phyloP scores from a whole-genome alignment of 345 rosid genomes.

The Syzygium aromaticum region DNA sequence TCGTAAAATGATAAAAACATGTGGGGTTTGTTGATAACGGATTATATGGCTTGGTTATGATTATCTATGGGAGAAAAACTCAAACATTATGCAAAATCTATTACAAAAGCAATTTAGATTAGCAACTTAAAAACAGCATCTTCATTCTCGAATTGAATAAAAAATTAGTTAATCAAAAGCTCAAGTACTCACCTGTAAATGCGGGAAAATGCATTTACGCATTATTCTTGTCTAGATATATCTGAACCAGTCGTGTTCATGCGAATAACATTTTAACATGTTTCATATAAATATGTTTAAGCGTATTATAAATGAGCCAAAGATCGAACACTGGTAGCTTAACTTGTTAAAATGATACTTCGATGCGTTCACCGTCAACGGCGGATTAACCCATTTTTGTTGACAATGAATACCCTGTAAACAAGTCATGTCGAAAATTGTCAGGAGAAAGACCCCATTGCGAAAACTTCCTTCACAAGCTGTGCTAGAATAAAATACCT shows the following conservation, averaged over 20 bases:
- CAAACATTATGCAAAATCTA: not conserved
- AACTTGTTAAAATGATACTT: not conserved
- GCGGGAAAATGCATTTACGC: not conserved
- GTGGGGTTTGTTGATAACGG: not conserved
- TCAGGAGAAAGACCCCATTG: not conserved
- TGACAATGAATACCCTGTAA: no score
- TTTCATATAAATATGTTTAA: not conserved
- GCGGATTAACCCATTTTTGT: not conserved
- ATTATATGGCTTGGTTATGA: not conserved
- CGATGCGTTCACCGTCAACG: not conserved
- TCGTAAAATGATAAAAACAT: not conserved
- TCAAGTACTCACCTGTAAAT: not conserved
- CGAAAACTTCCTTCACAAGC: not conserved
- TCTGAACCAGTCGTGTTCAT: not conserved
- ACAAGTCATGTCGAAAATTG: not conserved
- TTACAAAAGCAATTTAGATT: not conserved
- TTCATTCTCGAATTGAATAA: no score
- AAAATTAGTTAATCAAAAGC: not conserved
- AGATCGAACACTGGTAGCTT: not conserved
- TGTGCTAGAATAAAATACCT: not conserved
- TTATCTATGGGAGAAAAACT: not conserved
- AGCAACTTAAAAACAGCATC: no score
- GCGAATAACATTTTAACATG: not conserved
- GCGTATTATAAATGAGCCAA: not conserved
- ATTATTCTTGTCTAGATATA: not conserved